phyloP scores from a whole-genome alignment of 2,329 filamentous ascomycete species.

The Botrytis porri region DNA sequence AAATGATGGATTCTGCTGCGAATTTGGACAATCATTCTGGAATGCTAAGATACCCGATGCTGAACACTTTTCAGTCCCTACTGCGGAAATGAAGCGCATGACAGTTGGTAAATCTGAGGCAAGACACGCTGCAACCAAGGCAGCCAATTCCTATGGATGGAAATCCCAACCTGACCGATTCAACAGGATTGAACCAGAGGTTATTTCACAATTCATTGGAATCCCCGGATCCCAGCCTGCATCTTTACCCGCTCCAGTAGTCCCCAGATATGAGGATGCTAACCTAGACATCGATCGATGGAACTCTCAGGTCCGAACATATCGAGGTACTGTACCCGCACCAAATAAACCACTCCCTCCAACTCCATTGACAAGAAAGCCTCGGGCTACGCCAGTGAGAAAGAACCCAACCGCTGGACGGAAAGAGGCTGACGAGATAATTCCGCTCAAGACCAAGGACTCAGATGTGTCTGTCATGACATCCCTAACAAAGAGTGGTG shows the following conservation, averaged over 20 bases:
- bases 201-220: constrained; percentile 10
- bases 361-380: background rate
- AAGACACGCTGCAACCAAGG: constrained; percentile 11
- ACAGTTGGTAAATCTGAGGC: constrained; percentile 6
- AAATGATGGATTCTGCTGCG: constrained; percentile 26
- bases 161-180: background rate
- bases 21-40: constrained; percentile 21
- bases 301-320: constrained; percentile 11
- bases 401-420: background rate
- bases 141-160: constrained; percentile 23
- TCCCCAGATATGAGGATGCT: constrained; percentile 17
- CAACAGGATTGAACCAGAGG: constrained; percentile 1
- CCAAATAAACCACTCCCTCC: constrained; percentile 16
- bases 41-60: background rate
- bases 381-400: too few species aligned
- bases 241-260: background rate
- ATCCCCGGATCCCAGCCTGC: constrained; percentile 8
- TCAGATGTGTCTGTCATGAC: background rate
- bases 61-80: background rate
- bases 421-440: background rate
- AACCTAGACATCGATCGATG: constrained; percentile 23
- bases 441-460: background rate
- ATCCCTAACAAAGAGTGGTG: background rate
- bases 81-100: background rate
- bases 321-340: constrained; percentile 19